Evolutionary conservation across 169 alveolate genomes (phyloP).

Genomic region (Plasmodium coatneyi): DNA sequence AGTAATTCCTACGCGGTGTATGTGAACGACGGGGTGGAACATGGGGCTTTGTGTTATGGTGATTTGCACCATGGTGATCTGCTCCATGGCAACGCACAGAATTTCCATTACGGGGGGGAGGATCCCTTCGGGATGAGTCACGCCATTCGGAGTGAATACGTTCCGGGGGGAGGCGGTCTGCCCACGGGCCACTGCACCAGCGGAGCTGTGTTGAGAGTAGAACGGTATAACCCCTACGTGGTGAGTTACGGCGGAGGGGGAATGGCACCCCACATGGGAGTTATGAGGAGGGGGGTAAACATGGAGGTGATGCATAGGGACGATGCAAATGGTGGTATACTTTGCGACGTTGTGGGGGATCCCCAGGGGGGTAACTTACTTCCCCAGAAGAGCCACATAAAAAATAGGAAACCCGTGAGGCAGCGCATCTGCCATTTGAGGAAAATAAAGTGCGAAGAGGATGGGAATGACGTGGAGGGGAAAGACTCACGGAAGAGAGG

Average conservation of each 20-base stretch:
- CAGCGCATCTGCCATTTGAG: neutral
- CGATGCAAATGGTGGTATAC: neutral
- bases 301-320: neutral
- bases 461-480: neutral
- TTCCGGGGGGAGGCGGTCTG: neutral
- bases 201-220: neutral
- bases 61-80: neutral
- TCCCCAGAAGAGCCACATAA: neutral
- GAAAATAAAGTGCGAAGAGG: neutral
- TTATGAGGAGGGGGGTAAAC: neutral
- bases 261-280: neutral
- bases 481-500: neutral
- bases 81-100: neutral
- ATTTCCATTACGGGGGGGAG: slow-evolving; percentile 12
- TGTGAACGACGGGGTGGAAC: neutral
- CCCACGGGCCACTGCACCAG: neutral
- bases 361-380: neutral
- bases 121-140: neutral
- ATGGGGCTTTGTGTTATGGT: neutral
- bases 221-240: neutral
- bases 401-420: neutral
- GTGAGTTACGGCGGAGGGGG: neutral
- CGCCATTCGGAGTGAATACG: neutral
- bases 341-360: neutral
- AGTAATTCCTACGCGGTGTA: neutral